Percentiles rank a stretch among this genome's conserved stretches.
Evolutionary conservation across 2,329 filamentous ascomycete genomes (phyloP).

Genomic region (Paecilomyces variotii): DNA sequence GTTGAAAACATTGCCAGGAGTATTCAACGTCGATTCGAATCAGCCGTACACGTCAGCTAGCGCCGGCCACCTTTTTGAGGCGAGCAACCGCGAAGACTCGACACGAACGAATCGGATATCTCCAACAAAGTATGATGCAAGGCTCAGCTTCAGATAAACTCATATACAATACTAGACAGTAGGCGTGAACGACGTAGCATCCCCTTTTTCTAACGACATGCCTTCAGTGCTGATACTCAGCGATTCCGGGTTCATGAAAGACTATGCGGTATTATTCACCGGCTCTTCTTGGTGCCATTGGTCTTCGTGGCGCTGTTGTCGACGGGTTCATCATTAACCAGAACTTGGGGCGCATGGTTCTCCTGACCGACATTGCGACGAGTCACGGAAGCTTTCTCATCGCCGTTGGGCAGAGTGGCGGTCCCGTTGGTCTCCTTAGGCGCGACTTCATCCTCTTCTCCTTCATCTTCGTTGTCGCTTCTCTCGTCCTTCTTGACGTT

Average conservation of each 20-base stretch:
- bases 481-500: constrained; percentile 34
- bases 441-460: constrained; percentile 29
- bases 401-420: constrained; percentile 17
- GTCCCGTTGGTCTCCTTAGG: constrained; percentile 13
- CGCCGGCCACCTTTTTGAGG: not conserved
- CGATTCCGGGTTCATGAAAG: not conserved
- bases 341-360: constrained; percentile 26
- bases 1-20: constrained; percentile 3
- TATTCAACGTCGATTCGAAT: not conserved
- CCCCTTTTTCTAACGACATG: not conserved
- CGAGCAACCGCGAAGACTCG: not conserved
- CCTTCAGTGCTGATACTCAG: not conserved
- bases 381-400: constrained; percentile 12
- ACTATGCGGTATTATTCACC: not conserved
- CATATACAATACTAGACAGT: constrained; percentile 5
- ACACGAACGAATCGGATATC: not conserved
- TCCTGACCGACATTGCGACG: constrained; percentile 19
- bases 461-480: constrained; percentile 40
- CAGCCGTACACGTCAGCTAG: not conserved
- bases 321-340: constrained; percentile 33
- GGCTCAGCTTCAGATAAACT: not conserved
- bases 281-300: constrained; percentile 15
- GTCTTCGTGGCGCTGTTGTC: constrained; percentile 17
- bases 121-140: not conserved
- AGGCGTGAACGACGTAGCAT: constrained; percentile 1